phyloP scores from a whole-genome alignment of 345 rosid species.

The Nasturtium officinale region DNA sequence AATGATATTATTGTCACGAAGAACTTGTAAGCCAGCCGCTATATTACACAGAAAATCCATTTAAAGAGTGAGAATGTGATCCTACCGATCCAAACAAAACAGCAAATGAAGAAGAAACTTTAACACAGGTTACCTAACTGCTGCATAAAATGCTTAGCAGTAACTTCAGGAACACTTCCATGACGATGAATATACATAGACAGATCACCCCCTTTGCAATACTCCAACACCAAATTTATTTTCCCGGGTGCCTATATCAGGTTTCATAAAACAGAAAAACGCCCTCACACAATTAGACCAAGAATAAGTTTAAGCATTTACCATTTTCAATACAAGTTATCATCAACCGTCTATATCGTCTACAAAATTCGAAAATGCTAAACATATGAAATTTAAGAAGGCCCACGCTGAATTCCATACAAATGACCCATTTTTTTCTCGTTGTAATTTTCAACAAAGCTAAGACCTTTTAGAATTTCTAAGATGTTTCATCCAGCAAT shows the following conservation, averaged over 20 bases:
- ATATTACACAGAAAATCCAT: constrained; percentile 40
- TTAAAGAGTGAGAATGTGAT: constrained; percentile 10
- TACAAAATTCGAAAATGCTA: not conserved
- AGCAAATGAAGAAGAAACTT: constrained; percentile 7
- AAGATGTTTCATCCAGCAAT: constrained; percentile 15
- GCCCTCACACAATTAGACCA: constrained; percentile 1
- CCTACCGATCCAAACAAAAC: constrained; percentile 24
- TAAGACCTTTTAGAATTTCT: constrained; percentile 2
- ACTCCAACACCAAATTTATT: constrained; percentile 83
- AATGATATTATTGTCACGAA: constrained; percentile 92
- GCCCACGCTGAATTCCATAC: not conserved
- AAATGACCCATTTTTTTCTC: no score
- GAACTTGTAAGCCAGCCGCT: constrained; percentile 89
- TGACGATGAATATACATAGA: constrained; percentile 80
- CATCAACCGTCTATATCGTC: not conserved
- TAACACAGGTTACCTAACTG: constrained; percentile 66
- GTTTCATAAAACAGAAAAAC: constrained; percentile 9
- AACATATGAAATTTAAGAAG: not conserved
- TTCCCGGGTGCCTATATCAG: constrained; percentile 74
- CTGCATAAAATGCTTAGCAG: constrained; percentile 92
- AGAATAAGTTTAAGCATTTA: not conserved
- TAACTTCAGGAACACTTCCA: constrained; percentile 73
- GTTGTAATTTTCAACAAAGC: not conserved
- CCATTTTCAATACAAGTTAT: not conserved
- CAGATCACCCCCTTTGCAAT: constrained; percentile 92